Base-by-base conservation (phyloP, 192 early-diverging fungal species). In the Backusella westeae region DNA sequence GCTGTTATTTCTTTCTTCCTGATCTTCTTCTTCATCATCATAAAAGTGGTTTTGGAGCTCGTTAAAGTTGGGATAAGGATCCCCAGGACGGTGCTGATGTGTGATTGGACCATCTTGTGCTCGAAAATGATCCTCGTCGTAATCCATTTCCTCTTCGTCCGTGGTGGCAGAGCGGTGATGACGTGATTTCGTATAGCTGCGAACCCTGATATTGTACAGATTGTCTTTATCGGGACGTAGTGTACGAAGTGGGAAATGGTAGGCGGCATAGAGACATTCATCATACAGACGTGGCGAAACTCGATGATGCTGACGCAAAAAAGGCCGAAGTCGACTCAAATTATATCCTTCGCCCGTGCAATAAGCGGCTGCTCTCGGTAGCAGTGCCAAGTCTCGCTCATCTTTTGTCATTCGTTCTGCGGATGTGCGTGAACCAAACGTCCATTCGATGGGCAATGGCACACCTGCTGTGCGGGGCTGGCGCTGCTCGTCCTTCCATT, bases 361-460 rank as follows among this genome's bases (percentile, higher is more conserved):
- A 71, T 93, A 94, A 8, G 91, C 93, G 6, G 92, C 91, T 32
- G 91, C 92, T 77, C 93, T 82, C 12, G 88, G 85, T 49, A 86
- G 81, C 12, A 78, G 74, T 15, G 77, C 77, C 14, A 83, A 36
- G 34, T 86, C 85, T 68, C 88, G 80, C 52, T 85, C 81, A 63
- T 88, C 87, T 52, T 88, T 87, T 0, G 85, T 82, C 80, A 88
- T 75, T 34, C 87, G 77, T 72, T 90, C 88, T 34, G 88, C 87
- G 8, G 78, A 77, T n/a, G 87, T 88, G 8, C 85, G 79, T 15
- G 84, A 80, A 1, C 75, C 75, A 73, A 77, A 82, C 1, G 78
- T 79, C 78, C 78, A 79, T 63, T 79, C 78, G 1, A 73, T 73
- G 15, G 78, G 78, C n/a, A 79, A 59, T 6, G 39, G 66, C 2